Evolutionary conservation across 2,329 filamentous ascomycete species (phyloP).

Genomic region (Penicillium glabrum): DNA sequence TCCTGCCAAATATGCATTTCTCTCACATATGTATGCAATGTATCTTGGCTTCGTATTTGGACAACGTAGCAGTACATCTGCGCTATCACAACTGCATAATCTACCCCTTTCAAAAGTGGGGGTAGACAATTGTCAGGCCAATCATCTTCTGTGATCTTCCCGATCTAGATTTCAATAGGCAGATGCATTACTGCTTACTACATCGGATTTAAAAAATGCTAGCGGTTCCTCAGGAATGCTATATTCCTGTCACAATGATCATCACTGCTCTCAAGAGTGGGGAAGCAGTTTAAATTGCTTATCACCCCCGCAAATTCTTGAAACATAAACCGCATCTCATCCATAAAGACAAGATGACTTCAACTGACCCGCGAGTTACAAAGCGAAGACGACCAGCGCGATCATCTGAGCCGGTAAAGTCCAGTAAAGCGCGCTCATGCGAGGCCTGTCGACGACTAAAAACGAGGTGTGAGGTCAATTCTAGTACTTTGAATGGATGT

Average conservation of each 20-base stretch:
- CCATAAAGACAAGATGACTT: background rate
- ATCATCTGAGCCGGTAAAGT: background rate
- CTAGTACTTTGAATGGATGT: conserved; percentile 5
- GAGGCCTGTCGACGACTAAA: conserved; percentile 20
- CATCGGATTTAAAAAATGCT: background rate
- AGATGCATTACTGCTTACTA: too few relatives aligned
- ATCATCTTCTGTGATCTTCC: background rate
- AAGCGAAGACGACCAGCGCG: background rate
- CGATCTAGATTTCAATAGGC: background rate
- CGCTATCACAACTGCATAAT: background rate
- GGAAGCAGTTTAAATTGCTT: background rate
- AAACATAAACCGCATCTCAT: background rate
- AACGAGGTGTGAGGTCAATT: conserved; percentile 17
- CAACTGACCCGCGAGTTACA: background rate
- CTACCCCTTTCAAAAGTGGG: background rate
- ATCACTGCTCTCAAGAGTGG: background rate
- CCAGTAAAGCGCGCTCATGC: conserved; percentile 14
- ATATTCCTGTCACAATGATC: too few relatives aligned
- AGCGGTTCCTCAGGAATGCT: too few relatives aligned
- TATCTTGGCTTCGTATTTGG: background rate
- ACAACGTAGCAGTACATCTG: background rate
- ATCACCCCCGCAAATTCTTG: background rate
- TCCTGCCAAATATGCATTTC: too few relatives aligned
- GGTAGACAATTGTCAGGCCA: background rate
- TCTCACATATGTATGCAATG: background rate